These are phyloP conservation scores for Mikania micrantha DNA, from an alignment of 129 eudicot genomes.

Conservation along the genomic window DNA sequence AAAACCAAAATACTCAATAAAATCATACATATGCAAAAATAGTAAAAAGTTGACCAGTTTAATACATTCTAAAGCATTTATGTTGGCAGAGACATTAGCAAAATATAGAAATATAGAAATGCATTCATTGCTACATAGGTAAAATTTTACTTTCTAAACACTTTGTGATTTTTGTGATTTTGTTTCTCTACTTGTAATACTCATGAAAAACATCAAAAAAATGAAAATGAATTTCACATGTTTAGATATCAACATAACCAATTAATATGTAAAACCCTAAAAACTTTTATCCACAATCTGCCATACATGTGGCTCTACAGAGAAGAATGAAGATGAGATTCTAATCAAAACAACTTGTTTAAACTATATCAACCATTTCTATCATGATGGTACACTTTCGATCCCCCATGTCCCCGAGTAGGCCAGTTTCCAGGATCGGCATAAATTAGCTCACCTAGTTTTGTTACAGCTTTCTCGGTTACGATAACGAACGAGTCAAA, in stretches of 20 bases:
- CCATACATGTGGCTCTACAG: constrained; percentile 22
- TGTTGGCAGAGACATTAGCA: too few species aligned
- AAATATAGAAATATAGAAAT: too few species aligned
- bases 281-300: constrained; percentile 18
- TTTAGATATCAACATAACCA: constrained; percentile 7
- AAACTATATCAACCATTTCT: constrained; percentile 15
- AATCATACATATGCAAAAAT: too few species aligned
- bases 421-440: constrained; percentile 28
- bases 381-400: constrained; percentile 18
- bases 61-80: too few species aligned
- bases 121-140: too few species aligned
- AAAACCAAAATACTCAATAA: too few species aligned
- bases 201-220: neutral
- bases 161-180: too few species aligned
- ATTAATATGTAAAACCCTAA: constrained; percentile 1
- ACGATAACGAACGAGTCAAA: constrained; percentile 56
- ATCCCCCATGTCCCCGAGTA: constrained; percentile 13
- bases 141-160: too few species aligned
- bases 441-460: constrained; percentile 14
- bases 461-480: constrained; percentile 13
- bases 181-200: too few species aligned
- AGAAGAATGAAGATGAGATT: constrained; percentile 27
- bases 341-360: constrained; percentile 21
- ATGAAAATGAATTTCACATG: neutral
- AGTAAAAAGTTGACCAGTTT: too few species aligned